Evolutionary conservation across 2,329 filamentous ascomycete genomes (phyloP), one percentile per base, ranked within the genome.

Genomic region (Verticillium longisporum): DNA sequence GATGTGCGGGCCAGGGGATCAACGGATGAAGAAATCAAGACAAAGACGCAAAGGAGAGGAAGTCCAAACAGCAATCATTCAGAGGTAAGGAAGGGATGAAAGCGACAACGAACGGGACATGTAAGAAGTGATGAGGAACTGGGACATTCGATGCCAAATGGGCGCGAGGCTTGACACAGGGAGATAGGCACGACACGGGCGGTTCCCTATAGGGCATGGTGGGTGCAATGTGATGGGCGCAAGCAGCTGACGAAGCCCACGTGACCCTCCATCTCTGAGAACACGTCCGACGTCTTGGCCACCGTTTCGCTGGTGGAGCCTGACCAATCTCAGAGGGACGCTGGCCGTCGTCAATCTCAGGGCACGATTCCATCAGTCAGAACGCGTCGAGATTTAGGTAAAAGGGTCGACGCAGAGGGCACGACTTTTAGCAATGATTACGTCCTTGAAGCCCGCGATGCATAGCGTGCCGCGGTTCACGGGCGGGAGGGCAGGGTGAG

Each of bases 221-320:
- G 36, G 7, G 15, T 26, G 18, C 6, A 18, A 21, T 21, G 41
- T n/a, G 41, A n/a, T 21, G 18, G 41, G 7, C n/a, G 41, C 41
- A 21, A 13, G 41, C 41, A 50, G 41, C 41, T 50, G 41, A 50
- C 41, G 41, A 50, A 50, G 41, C 41, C 41, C 41, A 50, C 41
- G 41, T 50, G 41, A 50, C 41, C 41, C 15, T 18, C n/a, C 18
- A n/a, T 18, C n/a, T n/a, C 11, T 36, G 7, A 21, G 41, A 50
- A 58, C 38, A 58, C 56, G 56, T 58, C 50, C 56, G 14, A 14
- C 56, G 41, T 58, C 56, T 50, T 58, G 56, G 56, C 56, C 38
- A 26, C n/a, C 13, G 56, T 58, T 58, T 58, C 56, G 56, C 36
- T 50, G 56, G 56, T 58, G 56, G 56, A 50, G 7, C 33, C 55